These are phyloP conservation scores for Agarophyton chilense DNA, from an alignment of 23 red algal species.

Conservation along the genomic window DNA sequence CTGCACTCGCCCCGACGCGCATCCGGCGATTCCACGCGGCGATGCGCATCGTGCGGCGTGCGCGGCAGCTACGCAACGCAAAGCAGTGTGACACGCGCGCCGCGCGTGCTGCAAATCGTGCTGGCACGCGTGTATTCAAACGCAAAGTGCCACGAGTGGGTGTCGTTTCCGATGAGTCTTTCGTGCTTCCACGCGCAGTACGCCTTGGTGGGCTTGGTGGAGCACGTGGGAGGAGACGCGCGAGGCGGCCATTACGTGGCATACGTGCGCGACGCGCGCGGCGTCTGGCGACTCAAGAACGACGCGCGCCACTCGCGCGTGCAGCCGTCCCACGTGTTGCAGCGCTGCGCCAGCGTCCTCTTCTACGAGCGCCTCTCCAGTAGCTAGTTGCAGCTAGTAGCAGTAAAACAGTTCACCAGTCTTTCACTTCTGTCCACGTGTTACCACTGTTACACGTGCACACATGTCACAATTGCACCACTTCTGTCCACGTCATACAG, in stretches of 20 bases:
- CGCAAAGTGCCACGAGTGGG: neutral
- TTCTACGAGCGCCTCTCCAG: slow-evolving; percentile 19
- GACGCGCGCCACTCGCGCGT: neutral
- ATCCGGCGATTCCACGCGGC: no score
- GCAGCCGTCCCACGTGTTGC: neutral
- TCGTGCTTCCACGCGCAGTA: neutral
- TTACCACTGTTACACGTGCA: no score
- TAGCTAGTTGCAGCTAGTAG: no score
- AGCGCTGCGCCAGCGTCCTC: neutral
- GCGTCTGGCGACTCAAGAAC: neutral
- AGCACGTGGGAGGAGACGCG: neutral
- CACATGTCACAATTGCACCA: no score
- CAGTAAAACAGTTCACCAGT: no score
- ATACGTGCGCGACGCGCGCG: neutral
- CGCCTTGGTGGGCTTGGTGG: neutral
- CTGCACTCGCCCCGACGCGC: neutral
- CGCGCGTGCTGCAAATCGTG: neutral
- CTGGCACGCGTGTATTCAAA: neutral
- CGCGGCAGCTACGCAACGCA: no score
- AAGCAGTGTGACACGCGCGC: neutral
- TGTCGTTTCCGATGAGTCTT: neutral
- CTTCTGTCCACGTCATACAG: no score
- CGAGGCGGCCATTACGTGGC: neutral
- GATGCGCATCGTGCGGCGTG: no score
- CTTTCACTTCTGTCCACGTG: no score